Base-by-base conservation (phyloP, 352 stramenopile genomes). In the Saprolegnia diclina region DNA sequence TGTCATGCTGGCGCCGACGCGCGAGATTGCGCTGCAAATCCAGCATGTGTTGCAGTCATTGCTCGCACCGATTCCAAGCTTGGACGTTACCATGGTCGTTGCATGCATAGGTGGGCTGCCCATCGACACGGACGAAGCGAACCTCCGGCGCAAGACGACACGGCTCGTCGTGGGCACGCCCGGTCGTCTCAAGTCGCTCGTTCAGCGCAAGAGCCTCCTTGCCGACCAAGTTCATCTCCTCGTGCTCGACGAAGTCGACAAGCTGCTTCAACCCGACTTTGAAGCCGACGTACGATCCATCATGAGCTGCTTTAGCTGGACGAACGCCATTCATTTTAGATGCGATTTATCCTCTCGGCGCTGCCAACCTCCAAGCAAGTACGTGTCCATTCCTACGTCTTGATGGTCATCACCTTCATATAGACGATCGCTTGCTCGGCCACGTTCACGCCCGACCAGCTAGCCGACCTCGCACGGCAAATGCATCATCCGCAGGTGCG, bases 201-300 rank as follows among this genome's bases (percentile, higher is more conserved):
- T 93, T 14, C 77, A 87, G 48, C 78, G 88, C 37, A 74, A 79
- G 24, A 66, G 77, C 19, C 71, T 92, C 16, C 71, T 61, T 13
- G 81, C 78, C 37, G 77, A 77, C 55, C 61, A 74, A 5, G 78
- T 92, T 65, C 77, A 82, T 19, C 63, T 93, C 52, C 62, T 93
- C 7, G 77, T 91, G 18, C 61, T 93, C n/a, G 85, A 93, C 45
- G 83, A 93, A 76, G 83, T 90, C 18, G 85, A 93, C 76, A 92
- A 92, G 62, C 74, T 93, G n/a, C 74, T 93, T 32, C 72, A 76
- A 46, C 56, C 65, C 22, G 82, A 91, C 45, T 92, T 91, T 45
- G 66, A 81, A n/a, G 66, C 76, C n/a, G 81, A 90, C 72, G 81
- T 91, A 68, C 42, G 44, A 19, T 46, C n/a, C 61, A 42, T 74